A percentile compares a stretch with the other conserved stretches of the same genome.
Conservation (phyloP, 2,329 filamentous ascomycete species). For the Emydomyces testavorans region DNA sequence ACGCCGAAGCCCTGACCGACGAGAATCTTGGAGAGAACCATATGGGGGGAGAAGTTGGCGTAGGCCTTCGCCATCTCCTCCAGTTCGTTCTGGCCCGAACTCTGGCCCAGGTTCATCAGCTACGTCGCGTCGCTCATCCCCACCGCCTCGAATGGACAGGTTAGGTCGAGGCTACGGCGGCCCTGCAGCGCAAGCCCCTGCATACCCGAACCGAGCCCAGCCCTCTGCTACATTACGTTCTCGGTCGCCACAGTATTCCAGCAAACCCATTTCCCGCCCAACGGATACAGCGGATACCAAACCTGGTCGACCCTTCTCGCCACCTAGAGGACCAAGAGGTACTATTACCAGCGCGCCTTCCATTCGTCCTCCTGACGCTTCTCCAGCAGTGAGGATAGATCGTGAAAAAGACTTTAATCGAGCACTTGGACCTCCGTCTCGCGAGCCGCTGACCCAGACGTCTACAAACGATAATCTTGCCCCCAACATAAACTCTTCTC, state of each 20-base stretch:
- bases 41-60: constrained; percentile 41
- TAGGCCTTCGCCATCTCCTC: constrained; percentile 44
- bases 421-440: not conserved
- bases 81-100: constrained; percentile 37
- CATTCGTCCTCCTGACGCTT: constrained; percentile 15
- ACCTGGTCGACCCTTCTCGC: constrained; percentile 7
- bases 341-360: constrained; percentile 9
- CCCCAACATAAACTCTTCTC: constrained; percentile 11
- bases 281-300: not conserved
- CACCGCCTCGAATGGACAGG: constrained; percentile 38
- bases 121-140: constrained; percentile 52
- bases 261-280: constrained; percentile 14
- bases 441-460: not conserved
- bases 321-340: constrained; percentile 14
- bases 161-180: constrained; percentile 20
- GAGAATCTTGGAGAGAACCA: constrained; percentile 40
- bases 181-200: constrained; percentile 24
- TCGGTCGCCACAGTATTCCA: constrained; percentile 14
- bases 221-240: constrained; percentile 8
- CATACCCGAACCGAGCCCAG: constrained; percentile 13
- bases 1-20: constrained; percentile 43
- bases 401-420: constrained; percentile 12
- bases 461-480: constrained; percentile 3
- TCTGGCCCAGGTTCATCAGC: constrained; percentile 45
- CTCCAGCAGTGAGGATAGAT: constrained; percentile 12